Evolutionary conservation across 495 filamentous ascomycete species (phyloP), one percentile per base, ranked within the genome.

Genomic region (Penicillium herquei): DNA sequence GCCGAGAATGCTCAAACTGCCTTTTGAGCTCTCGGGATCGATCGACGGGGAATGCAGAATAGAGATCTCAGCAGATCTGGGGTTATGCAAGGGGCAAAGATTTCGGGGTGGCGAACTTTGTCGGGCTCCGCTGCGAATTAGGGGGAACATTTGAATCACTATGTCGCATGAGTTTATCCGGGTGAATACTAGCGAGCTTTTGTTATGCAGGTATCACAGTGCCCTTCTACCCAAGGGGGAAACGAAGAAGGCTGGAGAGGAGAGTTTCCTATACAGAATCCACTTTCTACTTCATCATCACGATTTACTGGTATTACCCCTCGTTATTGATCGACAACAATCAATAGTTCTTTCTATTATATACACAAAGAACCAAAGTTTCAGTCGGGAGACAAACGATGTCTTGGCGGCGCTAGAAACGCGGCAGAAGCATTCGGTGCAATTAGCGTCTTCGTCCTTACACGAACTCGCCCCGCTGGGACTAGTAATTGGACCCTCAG

Each of bases 391-490:
- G 35, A 47, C 62, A 64, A n/a, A 58, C 53, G 57, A 51, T 26
- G 56, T 67, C 65, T 70, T 68, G 58, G 63, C 61, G 61, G 54
- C 68, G 62, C 68, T 70, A 70, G 66, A 71, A 71, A 53, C 56
- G 56, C 59, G 56, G 56, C 58, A 69, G 63, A 71, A 69, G 62
- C 54, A 62, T 59, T 57, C 39, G 49, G 37, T 43, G 12, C 40
- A 43, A 46, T 13, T 18, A 30, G 12, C 12, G 34, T 37, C 8
- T 37, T 6, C 7, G 18, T 11, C 42, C 21, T 30, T 40, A 39
- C 49, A 46, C 49, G 44, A 51, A 52, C 49, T 53, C 55, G 61
- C 61, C 61, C 61, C 50, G 51, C 51, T 46, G 18, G 47, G 39
- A n/a, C 43, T 55, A 31, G 17, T 51, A 43, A 31, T 52, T 49